Evolutionary conservation across 176 grass and related monocot species (phyloP).

Genomic region (Oryza glaberrima): DNA sequence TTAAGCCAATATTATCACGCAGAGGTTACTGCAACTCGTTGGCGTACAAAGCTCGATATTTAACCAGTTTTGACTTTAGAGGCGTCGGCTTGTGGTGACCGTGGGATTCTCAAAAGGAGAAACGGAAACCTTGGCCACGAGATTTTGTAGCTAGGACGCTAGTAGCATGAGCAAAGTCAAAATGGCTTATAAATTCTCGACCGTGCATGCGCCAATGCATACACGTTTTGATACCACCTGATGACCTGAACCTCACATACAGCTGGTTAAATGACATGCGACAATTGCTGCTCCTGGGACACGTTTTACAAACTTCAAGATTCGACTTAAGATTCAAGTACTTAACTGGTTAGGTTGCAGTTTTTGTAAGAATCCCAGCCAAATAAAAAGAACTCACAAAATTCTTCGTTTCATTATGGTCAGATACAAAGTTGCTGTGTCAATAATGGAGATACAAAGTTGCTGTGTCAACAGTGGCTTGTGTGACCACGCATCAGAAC

Average conservation of each 20-base stretch:
- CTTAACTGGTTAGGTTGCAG: no score
- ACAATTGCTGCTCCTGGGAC: neutral
- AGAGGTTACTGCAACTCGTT: neutral
- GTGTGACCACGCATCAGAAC: neutral
- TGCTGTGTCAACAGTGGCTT: neutral
- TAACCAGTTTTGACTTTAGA: conserved; percentile 27
- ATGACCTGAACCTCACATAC: neutral
- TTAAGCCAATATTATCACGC: neutral
- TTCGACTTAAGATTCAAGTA: neutral
- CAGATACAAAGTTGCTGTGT: neutral
- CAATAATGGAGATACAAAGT: neutral
- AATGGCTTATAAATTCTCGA: neutral
- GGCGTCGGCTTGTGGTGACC: conserved; percentile 22
- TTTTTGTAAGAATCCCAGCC: no score
- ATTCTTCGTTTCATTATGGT: neutral
- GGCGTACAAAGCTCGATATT: conserved; percentile 29
- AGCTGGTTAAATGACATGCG: neutral
- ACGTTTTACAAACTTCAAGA: neutral
- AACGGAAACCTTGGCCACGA: conserved; percentile 13
- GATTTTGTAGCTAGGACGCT: conserved; percentile 12
- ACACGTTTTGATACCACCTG: neutral
- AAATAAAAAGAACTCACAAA: neutral
- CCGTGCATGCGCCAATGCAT: neutral
- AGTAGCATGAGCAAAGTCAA: conserved; percentile 21
- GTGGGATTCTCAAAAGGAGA: conserved; percentile 29